Evolutionary conservation across 2,329 filamentous ascomycete species (phyloP).

Genomic region (Aulographum hederae): DNA sequence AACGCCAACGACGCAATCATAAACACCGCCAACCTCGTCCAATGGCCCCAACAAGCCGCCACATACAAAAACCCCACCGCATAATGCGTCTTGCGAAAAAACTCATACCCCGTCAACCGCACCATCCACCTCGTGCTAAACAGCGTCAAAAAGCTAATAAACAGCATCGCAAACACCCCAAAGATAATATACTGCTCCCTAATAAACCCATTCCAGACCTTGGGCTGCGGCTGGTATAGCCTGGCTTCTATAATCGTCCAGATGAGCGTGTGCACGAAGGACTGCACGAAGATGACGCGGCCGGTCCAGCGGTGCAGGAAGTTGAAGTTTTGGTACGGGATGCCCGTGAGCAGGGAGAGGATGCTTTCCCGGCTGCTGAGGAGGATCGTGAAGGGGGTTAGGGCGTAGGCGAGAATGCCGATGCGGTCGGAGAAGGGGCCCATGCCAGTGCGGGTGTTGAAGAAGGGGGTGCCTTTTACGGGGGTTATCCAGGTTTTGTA

Average conservation of each 20-base stretch:
- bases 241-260: slow-evolving; percentile 50
- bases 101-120: slow-evolving; percentile 52
- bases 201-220: slow-evolving; percentile 37
- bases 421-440: slow-evolving; percentile 53
- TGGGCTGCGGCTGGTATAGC: slow-evolving; percentile 56
- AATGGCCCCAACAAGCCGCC: slow-evolving; percentile 60
- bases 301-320: slow-evolving; percentile 64
- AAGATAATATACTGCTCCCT: slow-evolving; percentile 51
- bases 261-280: slow-evolving; percentile 48
- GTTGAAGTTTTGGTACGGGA: slow-evolving; percentile 59
- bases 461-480: slow-evolving; percentile 35
- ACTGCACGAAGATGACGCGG: slow-evolving; percentile 52
- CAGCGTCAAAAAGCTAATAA: slow-evolving; percentile 42
- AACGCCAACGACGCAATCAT: slow-evolving; percentile 47
- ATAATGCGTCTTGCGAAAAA: slow-evolving; percentile 60
- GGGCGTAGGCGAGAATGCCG: slow-evolving; percentile 52
- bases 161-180: slow-evolving; percentile 49
- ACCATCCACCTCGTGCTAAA: slow-evolving; percentile 43
- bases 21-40: slow-evolving; percentile 49
- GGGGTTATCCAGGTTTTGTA: slow-evolving; percentile 56
- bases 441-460: slow-evolving; percentile 46
- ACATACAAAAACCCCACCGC: slow-evolving; percentile 57
- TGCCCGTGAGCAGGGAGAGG: slow-evolving; percentile 49
- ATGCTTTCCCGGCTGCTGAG: slow-evolving; percentile 53
- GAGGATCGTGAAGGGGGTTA: slow-evolving; percentile 52